Conservation (phyloP, 2,329 filamentous ascomycete species). For the Aspergillus arachidicola region DNA sequence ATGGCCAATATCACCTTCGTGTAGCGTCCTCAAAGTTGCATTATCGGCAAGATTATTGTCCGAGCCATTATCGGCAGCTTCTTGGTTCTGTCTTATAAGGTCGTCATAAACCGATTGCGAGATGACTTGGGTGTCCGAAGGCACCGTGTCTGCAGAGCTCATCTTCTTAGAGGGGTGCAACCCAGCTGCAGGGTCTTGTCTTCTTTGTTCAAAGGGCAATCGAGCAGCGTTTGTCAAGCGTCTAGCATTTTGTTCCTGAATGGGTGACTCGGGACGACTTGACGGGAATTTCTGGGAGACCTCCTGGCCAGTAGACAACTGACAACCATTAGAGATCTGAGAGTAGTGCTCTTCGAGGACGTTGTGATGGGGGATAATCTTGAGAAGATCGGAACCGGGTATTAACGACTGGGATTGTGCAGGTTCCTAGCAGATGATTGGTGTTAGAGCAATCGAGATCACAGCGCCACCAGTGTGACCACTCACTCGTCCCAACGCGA, state of each 20-base stretch:
- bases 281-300: slow-evolving; percentile 15
- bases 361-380: slow-evolving; percentile 8
- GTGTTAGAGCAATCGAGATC: slow-evolving; percentile 32
- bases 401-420: slow-evolving; percentile 29
- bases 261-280: slow-evolving; percentile 9
- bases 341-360: slow-evolving; percentile 1
- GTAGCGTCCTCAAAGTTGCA: slow-evolving; percentile 41
- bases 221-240: slow-evolving; percentile 16
- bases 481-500: slow-evolving; percentile 45
- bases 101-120: slow-evolving; percentile 49
- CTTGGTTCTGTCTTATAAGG: slow-evolving; percentile 41
- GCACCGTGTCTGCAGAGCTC: slow-evolving; percentile 35
- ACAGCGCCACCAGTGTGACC: slow-evolving; percentile 29
- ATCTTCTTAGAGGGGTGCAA: slow-evolving; percentile 31
- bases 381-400: slow-evolving; percentile 13
- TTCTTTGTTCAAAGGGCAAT: slow-evolving; percentile 18
- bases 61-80: slow-evolving; percentile 27
- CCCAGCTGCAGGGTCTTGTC: slow-evolving; percentile 17
- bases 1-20: slow-evolving; percentile 48
- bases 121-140: slow-evolving; percentile 48
- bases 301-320: slow-evolving; percentile 12
- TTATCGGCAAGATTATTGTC: slow-evolving; percentile 30
- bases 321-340: slow-evolving; percentile 13
- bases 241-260: slow-evolving; percentile 24
- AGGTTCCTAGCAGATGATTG: slow-evolving; percentile 31